Evolutionary conservation across 2,329 filamentous ascomycete genomes (phyloP), one percentile per base, ranked within the genome.

Genomic region (Diaporthe aspalathi): DNA sequence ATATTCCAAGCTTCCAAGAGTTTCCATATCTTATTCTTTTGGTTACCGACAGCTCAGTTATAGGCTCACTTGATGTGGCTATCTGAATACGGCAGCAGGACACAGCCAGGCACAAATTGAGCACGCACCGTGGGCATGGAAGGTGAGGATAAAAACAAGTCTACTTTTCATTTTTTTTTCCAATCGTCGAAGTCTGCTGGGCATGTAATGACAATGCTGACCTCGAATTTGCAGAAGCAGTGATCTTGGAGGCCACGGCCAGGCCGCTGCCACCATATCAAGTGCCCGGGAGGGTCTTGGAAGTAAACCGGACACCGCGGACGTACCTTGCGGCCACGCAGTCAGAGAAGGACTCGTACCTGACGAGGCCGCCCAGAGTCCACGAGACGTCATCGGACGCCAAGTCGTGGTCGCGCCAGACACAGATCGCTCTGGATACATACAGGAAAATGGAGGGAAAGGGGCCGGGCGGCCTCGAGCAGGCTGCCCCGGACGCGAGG

Each of bases 321-420:
- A 12, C 60, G n/a, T 50, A 50, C n/a, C n/a, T n/a, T 9, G 7
- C 14, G 45, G 20, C n/a, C 12, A 50, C 27, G n/a, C 12, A 22
- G 16, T 20, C n/a, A 12, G 60, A 14, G 12, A 5, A 14, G 24
- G 60, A 50, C 4, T 27, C 60, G 9, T 65, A 49, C 29, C 29
- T 49, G 29, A 4, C 45, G n/a, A 35, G 45, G 43, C 60, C 60
- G 9, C 43, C 60, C 5, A 12, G n/a, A 6, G 60, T 65, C 3
- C 29, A 45, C 27, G 43, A 65, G 2, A 24, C 20, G 35, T 38
- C 29, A 20, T 20, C 14, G 20, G 60, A 65, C 9, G 27, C 60
- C 12, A 65, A 11, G 45, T 65, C 60, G 29, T 65, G 60, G 60
- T 65, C 60, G 20, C 60, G 8, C 0, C 60, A 65, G 29, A 65